These are phyloP conservation scores for Pseudogymnoascus sp. DNA, from an alignment of 2,329 filamentous ascomycete species.

Conservation along the genomic window DNA sequence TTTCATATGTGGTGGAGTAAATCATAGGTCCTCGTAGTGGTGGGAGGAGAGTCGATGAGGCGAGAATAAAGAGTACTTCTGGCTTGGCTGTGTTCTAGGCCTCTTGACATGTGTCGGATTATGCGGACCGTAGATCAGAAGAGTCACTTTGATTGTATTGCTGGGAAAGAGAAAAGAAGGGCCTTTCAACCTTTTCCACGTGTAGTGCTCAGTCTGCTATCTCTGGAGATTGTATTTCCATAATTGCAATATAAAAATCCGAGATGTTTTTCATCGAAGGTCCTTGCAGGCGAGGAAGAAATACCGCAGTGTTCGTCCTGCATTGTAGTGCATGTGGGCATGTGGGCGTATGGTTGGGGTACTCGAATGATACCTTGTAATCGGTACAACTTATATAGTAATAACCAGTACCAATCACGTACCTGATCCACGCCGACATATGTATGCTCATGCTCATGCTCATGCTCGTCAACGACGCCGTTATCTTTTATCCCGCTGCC, in stretches of 20 bases:
- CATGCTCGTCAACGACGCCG: background rate
- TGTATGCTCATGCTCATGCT: background rate
- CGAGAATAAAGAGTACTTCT: background rate
- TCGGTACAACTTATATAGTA: background rate
- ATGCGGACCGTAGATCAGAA: background rate
- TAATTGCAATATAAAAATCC: background rate
- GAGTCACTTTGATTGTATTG: background rate
- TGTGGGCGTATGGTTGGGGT: background rate
- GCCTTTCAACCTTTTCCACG: background rate
- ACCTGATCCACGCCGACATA: background rate
- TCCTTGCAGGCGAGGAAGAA: background rate
- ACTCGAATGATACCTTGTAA: background rate
- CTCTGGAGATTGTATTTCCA: background rate
- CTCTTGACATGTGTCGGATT: constrained; percentile 1
- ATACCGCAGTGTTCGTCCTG: background rate
- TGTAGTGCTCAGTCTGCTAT: background rate
- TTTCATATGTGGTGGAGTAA: background rate
- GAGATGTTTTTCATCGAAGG: background rate
- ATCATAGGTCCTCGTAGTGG: no score
- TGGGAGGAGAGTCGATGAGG: background rate
- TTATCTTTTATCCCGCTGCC: background rate
- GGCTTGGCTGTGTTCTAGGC: background rate
- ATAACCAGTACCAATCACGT: background rate
- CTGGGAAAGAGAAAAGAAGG: background rate
- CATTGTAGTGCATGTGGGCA: background rate